A percentile compares a stretch with the other conserved stretches of the same genome.
These are phyloP conservation scores for Globisporangium spiculum DNA, from an alignment of 352 stramenopile species.

Conservation along the genomic window DNA sequence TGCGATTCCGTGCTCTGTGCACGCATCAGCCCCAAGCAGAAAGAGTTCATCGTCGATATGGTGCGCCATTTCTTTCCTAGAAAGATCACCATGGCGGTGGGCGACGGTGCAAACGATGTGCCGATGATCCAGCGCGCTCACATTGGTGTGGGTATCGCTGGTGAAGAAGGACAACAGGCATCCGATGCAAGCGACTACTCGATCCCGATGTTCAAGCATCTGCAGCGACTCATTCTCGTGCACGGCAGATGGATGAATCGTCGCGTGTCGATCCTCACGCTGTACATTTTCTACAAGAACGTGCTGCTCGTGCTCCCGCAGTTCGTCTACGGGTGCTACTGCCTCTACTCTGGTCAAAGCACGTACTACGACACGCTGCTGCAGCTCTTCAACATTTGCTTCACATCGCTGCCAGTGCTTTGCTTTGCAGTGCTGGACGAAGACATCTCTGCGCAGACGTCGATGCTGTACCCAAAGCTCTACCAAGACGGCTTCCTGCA, in stretches of 20 bases:
- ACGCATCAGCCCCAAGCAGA: slow-evolving; percentile 96
- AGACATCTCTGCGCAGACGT: slow-evolving; percentile 44
- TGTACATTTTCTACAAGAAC: slow-evolving; percentile 91
- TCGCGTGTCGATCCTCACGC: slow-evolving; percentile 56
- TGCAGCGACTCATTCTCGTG: slow-evolving; percentile 83
- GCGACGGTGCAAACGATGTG: slow-evolving; percentile 92
- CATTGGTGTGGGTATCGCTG: slow-evolving; percentile 61
- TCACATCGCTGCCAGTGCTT: slow-evolving; percentile 70
- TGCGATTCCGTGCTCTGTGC: slow-evolving; percentile 95
- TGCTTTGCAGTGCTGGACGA: slow-evolving; percentile 58
- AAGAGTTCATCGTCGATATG: slow-evolving; percentile 95
- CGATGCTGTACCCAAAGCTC: slow-evolving; percentile 43
- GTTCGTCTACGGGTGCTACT: slow-evolving; percentile 73
- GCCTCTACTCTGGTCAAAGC: slow-evolving; percentile 73
- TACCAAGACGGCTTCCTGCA: slow-evolving; percentile 55
- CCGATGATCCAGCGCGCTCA: slow-evolving; percentile 89
- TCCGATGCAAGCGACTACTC: slow-evolving; percentile 90
- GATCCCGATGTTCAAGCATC: slow-evolving; percentile 82
- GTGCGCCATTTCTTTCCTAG: slow-evolving; percentile 53
- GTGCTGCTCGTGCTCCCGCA: slow-evolving; percentile 75
- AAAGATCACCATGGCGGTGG: slow-evolving; percentile 77
- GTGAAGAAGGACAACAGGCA: slow-evolving; percentile 77
- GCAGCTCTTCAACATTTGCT: slow-evolving; percentile 81
- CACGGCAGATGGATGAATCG: slow-evolving; percentile 82
- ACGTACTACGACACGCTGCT: slow-evolving; percentile 77